These are phyloP conservation scores for Spergularia bocconei DNA, from an alignment of 148 eudicot genomes.

Conservation along the genomic window DNA sequence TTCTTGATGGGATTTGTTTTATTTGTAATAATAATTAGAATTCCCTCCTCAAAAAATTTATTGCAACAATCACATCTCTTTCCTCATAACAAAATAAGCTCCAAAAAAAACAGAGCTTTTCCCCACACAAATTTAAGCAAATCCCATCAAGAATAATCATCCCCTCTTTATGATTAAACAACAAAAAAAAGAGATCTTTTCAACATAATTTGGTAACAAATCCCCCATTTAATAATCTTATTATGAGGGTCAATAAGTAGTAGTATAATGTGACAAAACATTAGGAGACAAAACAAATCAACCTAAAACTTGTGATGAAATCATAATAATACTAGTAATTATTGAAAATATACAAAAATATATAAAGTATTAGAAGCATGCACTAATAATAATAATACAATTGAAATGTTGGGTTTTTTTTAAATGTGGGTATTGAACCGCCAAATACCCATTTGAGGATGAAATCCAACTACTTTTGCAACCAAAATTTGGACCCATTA, in stretches of 20 bases:
- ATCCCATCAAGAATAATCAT: conserved; percentile 19
- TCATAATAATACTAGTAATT: background rate
- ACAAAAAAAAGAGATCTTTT: conserved; percentile 20
- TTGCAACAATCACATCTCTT: conserved; percentile 3
- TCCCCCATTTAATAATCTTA: conserved; percentile 10
- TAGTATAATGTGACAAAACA: conserved; percentile 21
- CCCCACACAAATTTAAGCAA: conserved; percentile 17
- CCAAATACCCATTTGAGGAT: conserved; percentile 33
- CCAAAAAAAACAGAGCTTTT: conserved; percentile 11
- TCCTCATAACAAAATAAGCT: background rate
- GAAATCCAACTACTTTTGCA: conserved; percentile 30
- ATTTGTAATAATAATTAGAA: too few relatives aligned
- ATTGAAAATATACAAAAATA: background rate
- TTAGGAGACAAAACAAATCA: conserved; percentile 26
- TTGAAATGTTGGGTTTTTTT: conserved; percentile 15
- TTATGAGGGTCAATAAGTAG: conserved; percentile 13
- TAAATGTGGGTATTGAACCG: conserved; percentile 25
- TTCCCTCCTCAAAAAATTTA: too few relatives aligned
- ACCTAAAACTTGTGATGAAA: conserved; percentile 20
- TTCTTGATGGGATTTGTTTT: conserved; percentile 20
- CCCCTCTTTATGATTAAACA: conserved; percentile 9
- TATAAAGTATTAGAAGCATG: background rate
- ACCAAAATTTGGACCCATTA: conserved; percentile 32
- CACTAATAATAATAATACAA: background rate
- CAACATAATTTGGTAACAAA: conserved; percentile 26